Percentiles rank a stretch among this genome's conserved stretches.
phyloP scores from a whole-genome alignment of 225 moss, liverwort and hornwort genomes.

The Physcomitrellopsis africana region DNA sequence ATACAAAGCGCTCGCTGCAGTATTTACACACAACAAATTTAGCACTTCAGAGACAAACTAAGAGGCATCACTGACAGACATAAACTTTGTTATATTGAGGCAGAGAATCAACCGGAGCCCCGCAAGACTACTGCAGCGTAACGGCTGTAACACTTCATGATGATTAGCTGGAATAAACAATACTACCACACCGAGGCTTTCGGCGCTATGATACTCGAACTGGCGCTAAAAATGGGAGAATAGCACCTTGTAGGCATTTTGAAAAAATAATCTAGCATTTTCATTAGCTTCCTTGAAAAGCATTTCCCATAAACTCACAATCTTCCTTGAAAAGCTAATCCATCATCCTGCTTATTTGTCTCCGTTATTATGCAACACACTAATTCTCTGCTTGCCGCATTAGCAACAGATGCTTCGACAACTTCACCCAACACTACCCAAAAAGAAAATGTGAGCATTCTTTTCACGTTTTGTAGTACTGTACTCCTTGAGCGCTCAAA shows the following conservation, averaged over 20 bases:
- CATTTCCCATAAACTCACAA: too few relatives aligned
- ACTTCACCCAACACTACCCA: too few relatives aligned
- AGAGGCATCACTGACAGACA: background rate
- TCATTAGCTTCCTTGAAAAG: background rate
- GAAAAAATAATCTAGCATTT: too few relatives aligned
- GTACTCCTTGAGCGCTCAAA: background rate
- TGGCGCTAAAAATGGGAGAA: too few relatives aligned
- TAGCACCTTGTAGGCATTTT: too few relatives aligned
- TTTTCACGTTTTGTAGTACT: too few relatives aligned
- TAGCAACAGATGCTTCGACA: too few relatives aligned
- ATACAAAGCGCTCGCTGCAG: constrained; percentile 54
- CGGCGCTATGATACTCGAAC: too few relatives aligned
- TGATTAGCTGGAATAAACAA: too few relatives aligned
- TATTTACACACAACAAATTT: background rate
- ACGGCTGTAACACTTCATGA: too few relatives aligned
- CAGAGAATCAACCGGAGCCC: background rate
- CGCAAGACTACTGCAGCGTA: background rate
- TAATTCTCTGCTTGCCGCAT: background rate
- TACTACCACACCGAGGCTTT: too few relatives aligned
- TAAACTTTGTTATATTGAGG: background rate
- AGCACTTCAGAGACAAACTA: background rate
- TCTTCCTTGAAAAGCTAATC: background rate
- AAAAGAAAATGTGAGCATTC: too few relatives aligned
- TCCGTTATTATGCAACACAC: background rate
- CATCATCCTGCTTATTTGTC: background rate